Evolutionary conservation across 495 filamentous ascomycete genomes (phyloP), one percentile per base, ranked within the genome.

Genomic region (Annulohypoxylon moriforme): DNA sequence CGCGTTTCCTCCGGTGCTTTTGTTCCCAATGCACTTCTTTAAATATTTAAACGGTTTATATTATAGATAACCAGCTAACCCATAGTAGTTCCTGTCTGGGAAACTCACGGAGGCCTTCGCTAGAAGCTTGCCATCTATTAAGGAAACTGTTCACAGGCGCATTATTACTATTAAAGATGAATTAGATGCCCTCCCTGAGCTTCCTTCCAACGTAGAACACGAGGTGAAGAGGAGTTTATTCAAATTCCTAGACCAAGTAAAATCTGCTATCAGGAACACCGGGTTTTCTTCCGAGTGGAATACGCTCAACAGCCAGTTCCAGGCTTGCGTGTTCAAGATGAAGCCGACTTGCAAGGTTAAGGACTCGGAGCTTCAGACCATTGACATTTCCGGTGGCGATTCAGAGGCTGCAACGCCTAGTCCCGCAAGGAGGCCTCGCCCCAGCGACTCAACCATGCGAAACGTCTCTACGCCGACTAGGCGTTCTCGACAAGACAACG

Each of bases 41-140:
- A 25, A 52, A 14, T 31, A 31, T 42, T 14, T 33, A 44, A 6
- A 16, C 8, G 11, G 31, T 47, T 10, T 14, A 6, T 42, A 22
- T 3, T 11, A 16, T 13, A 40, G 29, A 24, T 10, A 25, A 33
- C 27, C 14, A 22, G 31, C 61, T 73, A 53, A 73, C 61, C 50
- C 22, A n/a, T 31, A 25, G 4, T 61, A 78, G 71, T 78, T 74
- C 34, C 68, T 78, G 9, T 78, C 76, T 8, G 38, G 56, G 10
- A 69, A 78, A 10, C 68, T 78, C 0, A 68, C 65, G 5, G 65
- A 76, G 42, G 76, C 76, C 6, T 78, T 78, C 50, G 59, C 71
- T 10, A 33, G 56, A 29, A 72, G 86, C 18, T 76, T 93, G 0
- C 91, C 91, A 0, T 76, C 81, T 0, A 89, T 93, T 22, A 86